phyloP scores from a whole-genome alignment of 106 monocot species.

The Dendrobium catenatum region DNA sequence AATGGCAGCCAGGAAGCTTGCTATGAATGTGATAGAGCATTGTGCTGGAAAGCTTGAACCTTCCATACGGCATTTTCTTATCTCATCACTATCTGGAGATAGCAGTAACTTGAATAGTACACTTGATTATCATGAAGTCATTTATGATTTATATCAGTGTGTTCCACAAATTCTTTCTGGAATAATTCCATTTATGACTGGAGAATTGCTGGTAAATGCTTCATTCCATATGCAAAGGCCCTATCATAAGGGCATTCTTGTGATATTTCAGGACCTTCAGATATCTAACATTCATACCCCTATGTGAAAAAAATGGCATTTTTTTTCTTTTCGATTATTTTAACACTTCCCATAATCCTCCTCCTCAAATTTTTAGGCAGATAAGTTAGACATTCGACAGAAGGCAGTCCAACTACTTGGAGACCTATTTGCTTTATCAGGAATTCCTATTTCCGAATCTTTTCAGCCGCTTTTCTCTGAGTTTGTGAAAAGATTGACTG shows the following conservation, averaged over 20 bases:
- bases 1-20: slow-evolving; percentile 69
- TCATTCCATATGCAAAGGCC: not conserved
- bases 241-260: not conserved
- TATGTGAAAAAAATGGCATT: not conserved
- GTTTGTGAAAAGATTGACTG: slow-evolving; percentile 86
- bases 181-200: slow-evolving; percentile 78
- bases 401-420: slow-evolving; percentile 88
- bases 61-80: slow-evolving; percentile 77
- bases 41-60: slow-evolving; percentile 81
- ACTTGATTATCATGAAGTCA: slow-evolving; percentile 85
- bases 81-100: slow-evolving; percentile 77
- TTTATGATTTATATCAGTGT: slow-evolving; percentile 84
- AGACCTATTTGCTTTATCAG: slow-evolving; percentile 70
- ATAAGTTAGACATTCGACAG: slow-evolving; percentile 64
- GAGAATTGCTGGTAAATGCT: slow-evolving; percentile 76
- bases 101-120: slow-evolving; percentile 27
- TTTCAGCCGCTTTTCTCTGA: slow-evolving; percentile 85
- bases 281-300: not conserved
- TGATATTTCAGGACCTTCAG: not conserved
- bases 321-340: not conserved
- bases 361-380: slow-evolving; percentile 47
- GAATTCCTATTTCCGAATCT: slow-evolving; percentile 52
- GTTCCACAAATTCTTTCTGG: slow-evolving; percentile 78
- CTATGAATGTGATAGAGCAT: slow-evolving; percentile 73
- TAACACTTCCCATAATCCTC: not conserved